phyloP scores from a whole-genome alignment of 306 rosid species.

The Carpinus viminea region DNA sequence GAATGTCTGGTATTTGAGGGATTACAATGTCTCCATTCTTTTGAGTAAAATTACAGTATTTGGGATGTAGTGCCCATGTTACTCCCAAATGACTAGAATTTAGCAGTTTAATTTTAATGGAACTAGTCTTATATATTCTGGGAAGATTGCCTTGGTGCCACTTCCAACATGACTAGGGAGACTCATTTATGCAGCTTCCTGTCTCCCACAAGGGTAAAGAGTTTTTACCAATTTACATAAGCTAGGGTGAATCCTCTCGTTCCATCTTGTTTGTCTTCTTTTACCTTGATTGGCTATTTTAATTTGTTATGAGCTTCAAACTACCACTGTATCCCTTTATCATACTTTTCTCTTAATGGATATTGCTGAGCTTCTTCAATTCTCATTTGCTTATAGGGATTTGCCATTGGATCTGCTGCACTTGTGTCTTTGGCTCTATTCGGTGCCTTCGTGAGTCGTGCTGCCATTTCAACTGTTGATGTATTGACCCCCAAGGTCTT shows the following conservation, averaged over 20 bases:
- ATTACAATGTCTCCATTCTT: neutral
- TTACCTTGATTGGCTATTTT: neutral
- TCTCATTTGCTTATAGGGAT: constrained; percentile 45
- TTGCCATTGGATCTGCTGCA: constrained; percentile 82
- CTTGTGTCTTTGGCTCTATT: constrained; percentile 73
- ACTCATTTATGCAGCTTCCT: neutral
- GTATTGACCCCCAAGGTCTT: constrained; percentile 87
- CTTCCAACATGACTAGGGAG: neutral
- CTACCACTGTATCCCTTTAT: neutral
- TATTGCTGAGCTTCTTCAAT: constrained; percentile 8
- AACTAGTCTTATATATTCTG: neutral
- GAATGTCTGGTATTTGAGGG: neutral
- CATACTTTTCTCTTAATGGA: neutral
- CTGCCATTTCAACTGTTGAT: constrained; percentile 67
- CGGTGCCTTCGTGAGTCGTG: constrained; percentile 78
- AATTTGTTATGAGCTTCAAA: neutral
- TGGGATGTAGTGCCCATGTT: neutral
- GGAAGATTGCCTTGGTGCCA: neutral
- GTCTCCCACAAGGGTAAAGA: neutral
- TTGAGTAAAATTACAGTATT: neutral
- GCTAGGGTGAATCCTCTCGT: neutral
- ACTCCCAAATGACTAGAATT: neutral
- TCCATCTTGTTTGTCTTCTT: neutral
- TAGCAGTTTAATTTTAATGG: neutral
- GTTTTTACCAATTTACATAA: neutral